phyloP scores from a whole-genome alignment of 495 filamentous ascomycete species.

The Aspergillus taichungensis region DNA sequence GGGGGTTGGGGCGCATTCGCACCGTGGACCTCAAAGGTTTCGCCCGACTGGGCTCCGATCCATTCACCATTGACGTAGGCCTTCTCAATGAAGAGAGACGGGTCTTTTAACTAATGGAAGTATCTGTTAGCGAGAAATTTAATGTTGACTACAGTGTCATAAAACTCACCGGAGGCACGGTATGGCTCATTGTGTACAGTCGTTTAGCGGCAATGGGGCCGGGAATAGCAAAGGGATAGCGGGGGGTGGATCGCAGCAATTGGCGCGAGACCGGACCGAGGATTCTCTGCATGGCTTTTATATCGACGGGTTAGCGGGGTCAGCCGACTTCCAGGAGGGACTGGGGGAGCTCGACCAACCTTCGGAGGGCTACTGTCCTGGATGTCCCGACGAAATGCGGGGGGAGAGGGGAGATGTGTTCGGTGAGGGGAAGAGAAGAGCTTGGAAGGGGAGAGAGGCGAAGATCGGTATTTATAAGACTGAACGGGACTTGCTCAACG shows the following conservation, averaged over 20 bases:
- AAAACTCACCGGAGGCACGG: constrained; percentile 29
- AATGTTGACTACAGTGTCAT: background rate
- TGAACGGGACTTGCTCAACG: too few relatives aligned
- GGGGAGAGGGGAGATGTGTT: too few relatives aligned
- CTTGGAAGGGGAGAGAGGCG: too few relatives aligned
- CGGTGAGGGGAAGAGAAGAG: too few relatives aligned
- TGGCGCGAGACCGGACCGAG: constrained; percentile 31
- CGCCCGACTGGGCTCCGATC: constrained; percentile 62
- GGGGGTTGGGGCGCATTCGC: constrained; percentile 4
- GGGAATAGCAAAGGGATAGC: constrained; percentile 35
- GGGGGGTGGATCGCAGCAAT: constrained; percentile 27
- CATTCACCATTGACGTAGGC: constrained; percentile 83
- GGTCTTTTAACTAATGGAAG: constrained; percentile 60
- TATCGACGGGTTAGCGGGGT: background rate
- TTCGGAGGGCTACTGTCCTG: background rate
- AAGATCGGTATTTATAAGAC: too few relatives aligned
- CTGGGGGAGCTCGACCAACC: background rate
- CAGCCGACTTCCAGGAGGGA: too few relatives aligned
- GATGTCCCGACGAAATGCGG: too few relatives aligned
- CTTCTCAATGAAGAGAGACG: constrained; percentile 71
- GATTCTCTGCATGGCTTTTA: constrained; percentile 30
- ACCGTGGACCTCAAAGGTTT: constrained; percentile 76
- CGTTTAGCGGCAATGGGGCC: constrained; percentile 22
- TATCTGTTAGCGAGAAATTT: constrained; percentile 1
- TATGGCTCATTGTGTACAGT: constrained; percentile 36